Evolutionary conservation across 2,329 filamentous ascomycete species (phyloP).

Genomic region (Fusarium albosuccineum): DNA sequence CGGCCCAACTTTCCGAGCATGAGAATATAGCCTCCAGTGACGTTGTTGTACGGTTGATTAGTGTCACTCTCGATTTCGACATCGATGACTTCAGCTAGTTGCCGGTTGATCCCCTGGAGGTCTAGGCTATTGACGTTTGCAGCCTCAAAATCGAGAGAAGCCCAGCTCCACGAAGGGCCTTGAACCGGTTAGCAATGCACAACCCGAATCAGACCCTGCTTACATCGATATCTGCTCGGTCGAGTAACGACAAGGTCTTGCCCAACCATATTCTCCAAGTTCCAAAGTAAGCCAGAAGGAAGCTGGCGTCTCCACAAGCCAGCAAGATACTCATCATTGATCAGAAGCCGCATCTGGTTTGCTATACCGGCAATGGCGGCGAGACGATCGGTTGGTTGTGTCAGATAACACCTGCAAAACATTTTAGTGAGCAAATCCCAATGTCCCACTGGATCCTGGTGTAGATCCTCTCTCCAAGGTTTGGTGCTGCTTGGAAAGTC

Average conservation of each 20-base stretch:
- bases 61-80: not conserved
- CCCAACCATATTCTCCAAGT: constrained; percentile 2
- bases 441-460: not conserved
- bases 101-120: not conserved
- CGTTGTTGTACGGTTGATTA: not conserved
- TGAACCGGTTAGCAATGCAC: not conserved
- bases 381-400: not conserved
- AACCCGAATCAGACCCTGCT: accelerated
- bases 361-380: constrained; percentile 1
- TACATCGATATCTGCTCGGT: not conserved
- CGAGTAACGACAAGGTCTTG: not conserved
- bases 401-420: not conserved
- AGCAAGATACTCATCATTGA: not conserved
- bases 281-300: not conserved
- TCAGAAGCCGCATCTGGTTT: not conserved
- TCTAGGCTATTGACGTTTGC: not conserved
- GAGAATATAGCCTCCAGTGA: not conserved
- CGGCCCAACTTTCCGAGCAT: not conserved
- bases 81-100: not conserved
- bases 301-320: not conserved
- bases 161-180: not conserved
- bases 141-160: not conserved
- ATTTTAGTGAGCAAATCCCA: not conserved
- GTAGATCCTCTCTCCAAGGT: not conserved
- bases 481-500: not conserved